phyloP scores from a whole-genome alignment of 345 rosid species.

The Litchi chinensis region DNA sequence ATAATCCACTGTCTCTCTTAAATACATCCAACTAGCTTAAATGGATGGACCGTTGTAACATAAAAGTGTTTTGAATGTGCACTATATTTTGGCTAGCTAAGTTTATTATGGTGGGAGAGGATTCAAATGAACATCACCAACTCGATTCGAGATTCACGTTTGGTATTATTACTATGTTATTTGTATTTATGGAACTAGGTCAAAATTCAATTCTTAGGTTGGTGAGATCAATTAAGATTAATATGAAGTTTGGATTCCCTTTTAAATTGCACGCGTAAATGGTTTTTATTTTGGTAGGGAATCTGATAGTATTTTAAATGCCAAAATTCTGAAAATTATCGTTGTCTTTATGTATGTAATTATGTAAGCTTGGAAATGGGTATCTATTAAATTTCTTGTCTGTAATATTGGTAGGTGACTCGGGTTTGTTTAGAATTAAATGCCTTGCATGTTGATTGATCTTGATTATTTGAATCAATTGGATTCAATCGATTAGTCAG shows the following conservation, averaged over 20 bases:
- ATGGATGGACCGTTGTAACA: not conserved
- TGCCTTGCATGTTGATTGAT: not conserved
- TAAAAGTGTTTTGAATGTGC: not conserved
- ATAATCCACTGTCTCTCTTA: no score
- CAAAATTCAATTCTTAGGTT: constrained; percentile 10
- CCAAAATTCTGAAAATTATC: not conserved
- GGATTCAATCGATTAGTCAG: no score
- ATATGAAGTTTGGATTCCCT: not conserved
- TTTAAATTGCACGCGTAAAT: not conserved
- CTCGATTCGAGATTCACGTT: not conserved
- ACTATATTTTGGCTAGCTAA: constrained; percentile 8
- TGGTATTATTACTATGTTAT: no score
- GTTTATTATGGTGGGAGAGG: not conserved
- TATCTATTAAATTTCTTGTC: not conserved
- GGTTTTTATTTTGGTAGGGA: not conserved
- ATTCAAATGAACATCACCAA: not conserved
- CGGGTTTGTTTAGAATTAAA: not conserved
- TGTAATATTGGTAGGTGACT: not conserved
- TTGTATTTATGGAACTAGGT: not conserved
- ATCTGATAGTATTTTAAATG: not conserved
- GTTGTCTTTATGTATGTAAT: not conserved
- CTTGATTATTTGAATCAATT: not conserved
- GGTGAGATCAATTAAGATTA: constrained; percentile 10
- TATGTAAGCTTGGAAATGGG: not conserved
- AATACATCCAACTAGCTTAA: no score